Percentiles rank a stretch among this genome's conserved stretches.
These are phyloP conservation scores for Cylindrodendrum hubeiense DNA, from an alignment of 2,329 filamentous ascomycete genomes.

Conservation along the genomic window DNA sequence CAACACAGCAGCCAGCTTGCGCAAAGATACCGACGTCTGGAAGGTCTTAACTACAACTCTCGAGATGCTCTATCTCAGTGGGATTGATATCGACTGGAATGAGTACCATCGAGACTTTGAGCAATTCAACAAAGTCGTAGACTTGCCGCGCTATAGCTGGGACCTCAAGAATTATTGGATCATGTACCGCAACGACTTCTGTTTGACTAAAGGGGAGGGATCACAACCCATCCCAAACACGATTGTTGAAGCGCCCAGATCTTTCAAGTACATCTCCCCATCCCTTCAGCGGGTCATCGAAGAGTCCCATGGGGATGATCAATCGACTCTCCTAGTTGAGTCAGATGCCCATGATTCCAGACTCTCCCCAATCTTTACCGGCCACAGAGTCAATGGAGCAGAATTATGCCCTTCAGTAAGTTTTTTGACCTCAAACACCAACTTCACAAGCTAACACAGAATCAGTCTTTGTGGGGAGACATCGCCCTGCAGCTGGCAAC, in stretches of 20 bases:
- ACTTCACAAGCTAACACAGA: neutral
- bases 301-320: conserved; percentile 21
- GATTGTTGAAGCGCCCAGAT: neutral
- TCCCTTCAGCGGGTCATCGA: conserved; percentile 37
- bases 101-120: conserved; percentile 72
- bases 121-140: conserved; percentile 61
- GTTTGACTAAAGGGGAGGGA: conserved; percentile 71
- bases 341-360: conserved; percentile 32
- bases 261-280: conserved; percentile 32
- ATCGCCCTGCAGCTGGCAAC: conserved; percentile 25
- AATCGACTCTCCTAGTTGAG: conserved; percentile 29
- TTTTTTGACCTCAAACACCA: conserved; percentile 45
- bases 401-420: conserved; percentile 34
- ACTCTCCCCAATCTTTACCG: conserved; percentile 29
- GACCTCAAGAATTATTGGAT: conserved; percentile 80
- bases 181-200: conserved; percentile 76
- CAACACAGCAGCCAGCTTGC: conserved; percentile 69
- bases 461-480: conserved; percentile 36
- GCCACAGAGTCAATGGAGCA: conserved; percentile 36
- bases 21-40: conserved; percentile 74
- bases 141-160: conserved; percentile 78
- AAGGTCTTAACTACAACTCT: conserved; percentile 71
- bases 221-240: neutral
- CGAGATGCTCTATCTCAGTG: conserved; percentile 69
- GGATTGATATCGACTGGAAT: conserved; percentile 74